Evolutionary conservation across 1,284 basidiomycete species (phyloP).

Genomic region (Rhodotorula sp.): DNA sequence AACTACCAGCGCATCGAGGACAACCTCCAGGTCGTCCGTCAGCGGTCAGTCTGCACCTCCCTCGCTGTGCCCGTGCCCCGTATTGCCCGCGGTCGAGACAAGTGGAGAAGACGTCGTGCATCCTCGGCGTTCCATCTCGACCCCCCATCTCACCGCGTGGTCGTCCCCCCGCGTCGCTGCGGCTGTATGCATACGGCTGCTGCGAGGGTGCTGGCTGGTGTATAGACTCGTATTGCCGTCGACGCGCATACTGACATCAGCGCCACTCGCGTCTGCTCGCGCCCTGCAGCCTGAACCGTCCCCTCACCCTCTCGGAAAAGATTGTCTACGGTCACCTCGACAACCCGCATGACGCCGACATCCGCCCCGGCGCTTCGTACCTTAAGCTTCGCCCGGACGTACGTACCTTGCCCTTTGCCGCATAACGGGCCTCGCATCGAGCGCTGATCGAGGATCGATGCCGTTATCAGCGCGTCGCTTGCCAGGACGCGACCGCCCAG

Average conservation of each 20-base stretch:
- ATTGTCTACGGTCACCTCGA: conserved; percentile 98
- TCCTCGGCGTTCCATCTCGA: no score
- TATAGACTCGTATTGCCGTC: no score
- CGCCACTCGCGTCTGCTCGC: not conserved
- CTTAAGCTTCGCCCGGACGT: conserved; percentile 95
- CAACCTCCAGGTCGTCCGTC: conserved; percentile 41
- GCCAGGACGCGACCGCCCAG: conserved; percentile 98
- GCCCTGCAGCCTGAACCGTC: conserved; percentile 73
- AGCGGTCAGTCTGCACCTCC: conserved; percentile 34
- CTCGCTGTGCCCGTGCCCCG: not conserved
- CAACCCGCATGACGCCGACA: conserved; percentile 85
- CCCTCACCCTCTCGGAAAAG: conserved; percentile 96
- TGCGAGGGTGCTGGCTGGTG: no score
- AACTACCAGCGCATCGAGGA: conserved; percentile 67
- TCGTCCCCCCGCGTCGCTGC: no score
- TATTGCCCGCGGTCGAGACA: not conserved
- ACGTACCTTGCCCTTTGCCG: conserved; percentile 75
- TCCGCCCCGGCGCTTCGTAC: conserved; percentile 82
- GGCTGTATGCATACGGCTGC: no score
- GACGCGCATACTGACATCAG: not conserved
- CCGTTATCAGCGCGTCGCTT: conserved; percentile 80
- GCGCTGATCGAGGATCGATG: conserved; percentile 12
- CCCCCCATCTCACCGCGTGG: no score
- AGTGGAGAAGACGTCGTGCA: not conserved
- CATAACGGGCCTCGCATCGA: conserved; percentile 71